Conservation (phyloP, 1,139 yeast species). For the Yamadazyma sp. region DNA sequence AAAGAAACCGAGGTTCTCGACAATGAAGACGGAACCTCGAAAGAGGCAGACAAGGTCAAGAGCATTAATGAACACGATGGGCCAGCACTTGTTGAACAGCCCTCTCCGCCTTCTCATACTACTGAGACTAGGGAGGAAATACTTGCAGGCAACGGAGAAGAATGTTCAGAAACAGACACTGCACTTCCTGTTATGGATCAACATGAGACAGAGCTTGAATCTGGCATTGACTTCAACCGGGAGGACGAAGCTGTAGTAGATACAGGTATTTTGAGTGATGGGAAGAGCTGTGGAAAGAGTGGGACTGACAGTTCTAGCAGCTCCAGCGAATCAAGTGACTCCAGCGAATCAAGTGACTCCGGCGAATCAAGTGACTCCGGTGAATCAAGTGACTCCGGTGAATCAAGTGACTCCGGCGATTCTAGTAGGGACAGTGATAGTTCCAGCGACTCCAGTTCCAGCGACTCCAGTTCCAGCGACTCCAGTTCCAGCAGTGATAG, state of each 20-base stretch:
- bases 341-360: background rate
- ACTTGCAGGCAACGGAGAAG: background rate
- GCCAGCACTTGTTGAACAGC: too few relatives aligned
- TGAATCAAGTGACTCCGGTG: background rate
- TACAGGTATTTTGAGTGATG: too few relatives aligned
- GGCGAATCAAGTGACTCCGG: background rate
- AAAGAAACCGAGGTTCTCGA: too few relatives aligned
- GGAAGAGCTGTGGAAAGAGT: too few relatives aligned
- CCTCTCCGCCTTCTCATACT: too few relatives aligned
- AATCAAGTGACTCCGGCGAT: background rate
- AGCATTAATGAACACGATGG: too few relatives aligned
- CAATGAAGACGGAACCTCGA: too few relatives aligned
- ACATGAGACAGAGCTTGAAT: too few relatives aligned
- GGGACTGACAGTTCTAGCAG: background rate
- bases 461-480: background rate
- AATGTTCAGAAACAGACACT: background rate
- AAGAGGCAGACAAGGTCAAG: too few relatives aligned
- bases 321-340: background rate
- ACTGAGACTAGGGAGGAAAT: background rate
- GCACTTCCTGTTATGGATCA: background rate
- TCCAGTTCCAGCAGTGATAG: too few relatives aligned
- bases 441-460: background rate
- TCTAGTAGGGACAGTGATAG: background rate
- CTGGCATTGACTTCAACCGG: too few relatives aligned
- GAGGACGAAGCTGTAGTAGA: too few relatives aligned